Percentiles rank a stretch among this genome's conserved stretches.
phyloP scores from a whole-genome alignment of 352 stramenopile genomes.

The Phytophthora foliorum region DNA sequence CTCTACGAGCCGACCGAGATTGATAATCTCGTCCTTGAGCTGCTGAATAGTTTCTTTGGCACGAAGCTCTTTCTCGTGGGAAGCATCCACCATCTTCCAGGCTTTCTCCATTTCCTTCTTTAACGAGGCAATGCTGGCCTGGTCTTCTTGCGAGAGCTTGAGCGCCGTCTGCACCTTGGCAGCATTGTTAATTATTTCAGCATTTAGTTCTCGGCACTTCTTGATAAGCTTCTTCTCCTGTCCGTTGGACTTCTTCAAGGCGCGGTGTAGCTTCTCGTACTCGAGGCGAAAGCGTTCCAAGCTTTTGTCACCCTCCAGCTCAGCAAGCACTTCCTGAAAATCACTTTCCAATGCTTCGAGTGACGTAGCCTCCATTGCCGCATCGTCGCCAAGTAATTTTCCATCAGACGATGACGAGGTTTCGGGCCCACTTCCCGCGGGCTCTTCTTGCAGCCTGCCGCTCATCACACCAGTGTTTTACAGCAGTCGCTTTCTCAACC shows the following conservation, averaged over 20 bases:
- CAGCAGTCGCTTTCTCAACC: conserved; percentile 4
- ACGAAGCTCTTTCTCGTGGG: conserved; percentile 94
- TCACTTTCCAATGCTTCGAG: conserved; percentile 93
- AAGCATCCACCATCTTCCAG: conserved; percentile 96
- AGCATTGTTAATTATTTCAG: conserved; percentile 97
- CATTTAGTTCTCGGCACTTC: conserved; percentile 96
- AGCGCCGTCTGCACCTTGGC: conserved; percentile 96
- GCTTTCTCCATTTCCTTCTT: conserved; percentile 98
- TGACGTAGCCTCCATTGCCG: conserved; percentile 61
- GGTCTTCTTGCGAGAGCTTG: conserved; percentile 95
- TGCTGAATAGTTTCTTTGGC: conserved; percentile 96
- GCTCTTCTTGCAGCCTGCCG: conserved; percentile 22
- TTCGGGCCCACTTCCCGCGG: conserved; percentile 16
- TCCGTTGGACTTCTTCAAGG: conserved; percentile 94
- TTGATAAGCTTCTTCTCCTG: conserved; percentile 97
- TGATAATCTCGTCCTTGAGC: conserved; percentile 96
- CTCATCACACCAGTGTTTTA: conserved; percentile 34
- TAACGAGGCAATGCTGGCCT: conserved; percentile 93
- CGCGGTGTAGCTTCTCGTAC: conserved; percentile 96
- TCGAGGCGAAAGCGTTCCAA: conserved; percentile 95
- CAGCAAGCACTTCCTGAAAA: conserved; percentile 93
- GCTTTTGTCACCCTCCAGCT: conserved; percentile 93
- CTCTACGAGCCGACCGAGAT: conserved; percentile 96
- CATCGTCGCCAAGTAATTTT: conserved; percentile 64
- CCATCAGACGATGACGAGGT: conserved; percentile 30